Percentiles rank a stretch among this genome's conserved stretches.
Conservation (phyloP, 805 yeast species). For the Starmerella potacharoeniae region DNA sequence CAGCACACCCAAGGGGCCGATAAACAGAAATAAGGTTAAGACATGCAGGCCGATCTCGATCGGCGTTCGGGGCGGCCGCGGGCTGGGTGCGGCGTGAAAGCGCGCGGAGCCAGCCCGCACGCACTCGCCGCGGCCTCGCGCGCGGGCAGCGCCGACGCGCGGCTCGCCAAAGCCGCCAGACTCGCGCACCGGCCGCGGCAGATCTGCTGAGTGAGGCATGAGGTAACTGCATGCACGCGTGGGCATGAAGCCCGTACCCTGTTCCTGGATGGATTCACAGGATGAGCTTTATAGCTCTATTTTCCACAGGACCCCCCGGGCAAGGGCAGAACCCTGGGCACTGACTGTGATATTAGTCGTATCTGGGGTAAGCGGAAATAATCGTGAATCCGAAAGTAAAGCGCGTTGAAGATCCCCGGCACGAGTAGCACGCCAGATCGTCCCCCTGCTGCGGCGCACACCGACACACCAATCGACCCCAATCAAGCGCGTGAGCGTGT, state of each 20-base stretch:
- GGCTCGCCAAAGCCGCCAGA: neutral
- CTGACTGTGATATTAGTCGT: neutral
- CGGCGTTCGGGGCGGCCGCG: neutral
- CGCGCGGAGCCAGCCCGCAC: no score
- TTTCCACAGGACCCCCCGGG: neutral
- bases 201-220: neutral
- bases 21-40: neutral
- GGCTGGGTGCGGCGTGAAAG: no score
- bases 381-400: neutral
- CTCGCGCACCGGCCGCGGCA: neutral
- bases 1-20: neutral
- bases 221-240: neutral
- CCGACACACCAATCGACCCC: neutral
- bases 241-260: neutral
- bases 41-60: neutral
- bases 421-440: neutral
- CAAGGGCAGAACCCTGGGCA: neutral
- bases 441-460: neutral
- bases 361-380: constrained; percentile 5
- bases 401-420: neutral
- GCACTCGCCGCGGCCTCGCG: no score
- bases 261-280: neutral
- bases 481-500: neutral
- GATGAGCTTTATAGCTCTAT: neutral
- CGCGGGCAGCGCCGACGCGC: no score